Evolutionary conservation across 371 early-diverging fungal species (phyloP), one percentile per base, ranked within the genome.

Genomic region (Aphelidium insulamus): DNA sequence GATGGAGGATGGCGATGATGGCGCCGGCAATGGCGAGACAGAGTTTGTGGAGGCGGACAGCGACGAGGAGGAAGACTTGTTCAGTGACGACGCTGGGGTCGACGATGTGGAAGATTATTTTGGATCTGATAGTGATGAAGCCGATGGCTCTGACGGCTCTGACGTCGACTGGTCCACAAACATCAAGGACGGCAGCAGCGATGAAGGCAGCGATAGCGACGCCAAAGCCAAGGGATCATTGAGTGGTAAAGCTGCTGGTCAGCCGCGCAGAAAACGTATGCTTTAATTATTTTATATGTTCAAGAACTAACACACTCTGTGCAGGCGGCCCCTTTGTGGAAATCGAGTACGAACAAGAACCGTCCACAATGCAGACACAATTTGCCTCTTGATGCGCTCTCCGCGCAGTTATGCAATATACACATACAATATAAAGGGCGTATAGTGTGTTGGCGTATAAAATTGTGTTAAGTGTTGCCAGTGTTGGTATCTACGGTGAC

Each of bases 1-100:
- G 32, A 62, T 72, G 45, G 79, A 77, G 44, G 57, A 72, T 27
- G 62, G 68, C 16, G 77, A 75, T 26, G 77, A 75, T 42, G 57
- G 49, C 28, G 53, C 59, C 20, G 66, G 69, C 30, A 68, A 61
- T 18, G 66, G 68, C 28, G 54, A 62, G 15, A 59, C 57, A 9
- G 43, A 55, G 26, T 62, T 60, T 12, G 67, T 61, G 19, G 66
- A 64, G 15, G 63, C 55, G 25, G 61, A 58, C 23, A 57, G 59
- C 19, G 55, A 50, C 40, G 52, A 52, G 26, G 61, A 64, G 38
- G 62, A 59, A 30, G 49, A 49, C 30, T 48, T 49, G 19, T 23
- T 12, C 12, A 23, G 29, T 12, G 39, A 33, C 4, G 11, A n/a
- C n/a, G 37, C 23, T 17, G 16, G 0, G 20, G n/a, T 1, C 21